A percentile compares a stretch with the other conserved stretches of the same genome.
Evolutionary conservation across 108 stramenopile species (phyloP).

Genomic region (Nannochloropsis salina): DNA sequence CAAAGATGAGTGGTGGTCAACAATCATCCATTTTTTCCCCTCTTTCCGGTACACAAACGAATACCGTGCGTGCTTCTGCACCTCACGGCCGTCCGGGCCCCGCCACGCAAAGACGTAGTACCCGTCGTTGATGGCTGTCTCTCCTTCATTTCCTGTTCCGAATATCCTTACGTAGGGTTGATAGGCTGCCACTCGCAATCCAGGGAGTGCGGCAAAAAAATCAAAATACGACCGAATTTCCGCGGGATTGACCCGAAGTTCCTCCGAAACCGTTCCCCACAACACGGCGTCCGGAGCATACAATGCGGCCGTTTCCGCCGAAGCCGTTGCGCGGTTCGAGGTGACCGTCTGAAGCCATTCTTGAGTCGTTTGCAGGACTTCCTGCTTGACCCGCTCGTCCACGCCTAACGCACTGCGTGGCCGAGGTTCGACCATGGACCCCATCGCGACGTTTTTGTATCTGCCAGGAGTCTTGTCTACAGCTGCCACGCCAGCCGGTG

Average conservation of each 20-base stretch:
- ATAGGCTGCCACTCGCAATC: background rate
- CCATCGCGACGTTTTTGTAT: background rate
- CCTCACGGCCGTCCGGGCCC: background rate
- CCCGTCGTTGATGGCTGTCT: background rate
- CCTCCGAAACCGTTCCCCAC: constrained; percentile 38
- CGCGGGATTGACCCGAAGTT: constrained; percentile 26
- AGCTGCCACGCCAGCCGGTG: background rate
- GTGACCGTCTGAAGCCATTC: constrained; percentile 32
- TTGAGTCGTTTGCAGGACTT: constrained; percentile 23
- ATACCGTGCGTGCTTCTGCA: constrained; percentile 2
- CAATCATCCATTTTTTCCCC: background rate
- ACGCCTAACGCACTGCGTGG: background rate
- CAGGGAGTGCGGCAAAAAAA: background rate
- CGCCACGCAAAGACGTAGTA: background rate
- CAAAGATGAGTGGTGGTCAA: background rate
- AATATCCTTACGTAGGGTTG: background rate
- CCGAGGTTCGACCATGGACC: too few species aligned
- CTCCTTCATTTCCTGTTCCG: background rate
- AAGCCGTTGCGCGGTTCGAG: background rate
- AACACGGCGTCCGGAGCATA: constrained; percentile 24
- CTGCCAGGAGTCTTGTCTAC: background rate
- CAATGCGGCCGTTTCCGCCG: constrained; percentile 27
- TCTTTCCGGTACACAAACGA: constrained; percentile 13
- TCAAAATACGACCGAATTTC: constrained; percentile 29
- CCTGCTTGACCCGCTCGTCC: background rate